Conservation (phyloP, 2,329 filamentous ascomycete genomes). For the Fusarium kyushuense region DNA sequence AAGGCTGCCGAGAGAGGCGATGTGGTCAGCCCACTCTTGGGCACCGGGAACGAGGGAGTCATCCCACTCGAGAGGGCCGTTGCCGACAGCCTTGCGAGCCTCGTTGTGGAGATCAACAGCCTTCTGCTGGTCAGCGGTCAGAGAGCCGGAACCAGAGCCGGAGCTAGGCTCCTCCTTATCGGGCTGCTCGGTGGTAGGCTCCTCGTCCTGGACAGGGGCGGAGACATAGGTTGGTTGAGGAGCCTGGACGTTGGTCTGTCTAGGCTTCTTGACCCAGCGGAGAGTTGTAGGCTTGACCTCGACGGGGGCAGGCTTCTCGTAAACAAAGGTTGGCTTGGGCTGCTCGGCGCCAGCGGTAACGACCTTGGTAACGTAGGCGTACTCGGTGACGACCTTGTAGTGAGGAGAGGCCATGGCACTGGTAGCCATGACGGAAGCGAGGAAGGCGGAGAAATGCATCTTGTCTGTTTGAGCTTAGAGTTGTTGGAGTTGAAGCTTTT, state of each 20-base stretch:
- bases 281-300: constrained; percentile 1
- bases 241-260: not conserved
- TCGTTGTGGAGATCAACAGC: constrained; percentile 46
- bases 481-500: not conserved
- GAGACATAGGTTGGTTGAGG: constrained; percentile 8
- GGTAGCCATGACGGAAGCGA: constrained; percentile 31
- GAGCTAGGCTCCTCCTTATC: constrained; percentile 12
- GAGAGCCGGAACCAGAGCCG: constrained; percentile 18
- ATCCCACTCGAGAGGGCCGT: constrained; percentile 38
- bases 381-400: constrained; percentile 33
- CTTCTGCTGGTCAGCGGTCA: constrained; percentile 40
- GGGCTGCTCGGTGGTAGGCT: constrained; percentile 5
- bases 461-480: constrained; percentile 21
- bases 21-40: constrained; percentile 43
- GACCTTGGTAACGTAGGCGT: constrained; percentile 28
- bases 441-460: constrained; percentile 40
- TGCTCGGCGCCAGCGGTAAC: constrained; percentile 28
- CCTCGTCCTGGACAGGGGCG: not conserved
- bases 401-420: constrained; percentile 37
- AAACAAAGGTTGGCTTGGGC: not conserved
- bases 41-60: constrained; percentile 39
- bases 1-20: constrained; percentile 37
- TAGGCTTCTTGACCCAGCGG: constrained; percentile 10
- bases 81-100: constrained; percentile 42
- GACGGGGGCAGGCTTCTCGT: constrained; percentile 6